Conservation (phyloP, 352 stramenopile genomes). For the Globisporangium parvum region DNA sequence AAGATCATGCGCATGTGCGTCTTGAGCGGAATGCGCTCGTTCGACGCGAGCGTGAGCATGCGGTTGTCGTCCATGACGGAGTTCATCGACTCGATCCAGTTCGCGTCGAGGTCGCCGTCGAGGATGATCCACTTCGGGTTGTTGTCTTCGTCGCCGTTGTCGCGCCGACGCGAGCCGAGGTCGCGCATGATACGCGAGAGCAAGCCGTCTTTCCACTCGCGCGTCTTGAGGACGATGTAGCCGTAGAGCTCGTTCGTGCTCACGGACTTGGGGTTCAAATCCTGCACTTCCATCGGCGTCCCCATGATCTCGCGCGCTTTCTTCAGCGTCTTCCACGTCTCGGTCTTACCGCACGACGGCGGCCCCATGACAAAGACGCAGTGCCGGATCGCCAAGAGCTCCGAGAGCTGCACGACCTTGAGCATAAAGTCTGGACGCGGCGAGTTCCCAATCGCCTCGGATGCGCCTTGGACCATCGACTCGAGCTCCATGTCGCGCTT, state of each 20-base stretch:
- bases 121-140: slow-evolving; percentile 97
- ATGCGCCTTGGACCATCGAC: slow-evolving; percentile 79
- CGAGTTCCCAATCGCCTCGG: slow-evolving; percentile 75
- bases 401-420: slow-evolving; percentile 94
- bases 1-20: slow-evolving; percentile 97
- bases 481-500: slow-evolving; percentile 93
- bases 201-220: slow-evolving; percentile 95
- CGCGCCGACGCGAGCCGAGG: slow-evolving; percentile 85
- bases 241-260: slow-evolving; percentile 95
- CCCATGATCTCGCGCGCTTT: slow-evolving; percentile 86
- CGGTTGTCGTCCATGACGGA: slow-evolving; percentile 97
- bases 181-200: slow-evolving; percentile 95
- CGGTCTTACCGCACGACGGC: slow-evolving; percentile 91
- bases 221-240: slow-evolving; percentile 93
- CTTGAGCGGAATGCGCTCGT: slow-evolving; percentile 95
- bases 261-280: slow-evolving; percentile 95
- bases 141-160: slow-evolving; percentile 85
- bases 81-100: slow-evolving; percentile 98
- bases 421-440: slow-evolving; percentile 85
- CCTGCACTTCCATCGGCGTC: slow-evolving; percentile 85
- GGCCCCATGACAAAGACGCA: slow-evolving; percentile 97
- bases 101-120: slow-evolving; percentile 96
- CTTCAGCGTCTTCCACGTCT: slow-evolving; percentile 93
- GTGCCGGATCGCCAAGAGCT: slow-evolving; percentile 93
- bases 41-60: slow-evolving; percentile 95